phyloP scores from a whole-genome alignment of 73 alveolate genomes.

The Effrenium voratum region DNA sequence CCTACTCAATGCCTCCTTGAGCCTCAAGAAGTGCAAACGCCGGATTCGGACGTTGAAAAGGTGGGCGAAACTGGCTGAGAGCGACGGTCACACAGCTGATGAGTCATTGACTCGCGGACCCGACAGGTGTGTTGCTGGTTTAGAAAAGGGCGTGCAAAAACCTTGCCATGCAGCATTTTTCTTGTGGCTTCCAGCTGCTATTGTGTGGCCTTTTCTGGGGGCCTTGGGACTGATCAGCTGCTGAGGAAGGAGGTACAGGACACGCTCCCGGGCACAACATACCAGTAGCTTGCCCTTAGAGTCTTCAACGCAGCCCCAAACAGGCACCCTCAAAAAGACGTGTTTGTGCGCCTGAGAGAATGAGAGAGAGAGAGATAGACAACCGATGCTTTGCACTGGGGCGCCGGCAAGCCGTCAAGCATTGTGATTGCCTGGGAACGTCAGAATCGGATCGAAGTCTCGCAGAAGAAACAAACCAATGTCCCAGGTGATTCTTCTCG shows the following conservation, averaged over 20 bases:
- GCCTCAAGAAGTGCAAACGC: neutral
- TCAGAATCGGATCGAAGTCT: neutral
- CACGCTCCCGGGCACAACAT: neutral
- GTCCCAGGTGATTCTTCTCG: neutral
- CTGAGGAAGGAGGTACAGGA: neutral
- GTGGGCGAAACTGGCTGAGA: too few relatives aligned
- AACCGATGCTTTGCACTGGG: neutral
- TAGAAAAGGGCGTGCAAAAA: too few relatives aligned
- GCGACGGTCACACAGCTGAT: too few relatives aligned
- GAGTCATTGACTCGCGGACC: too few relatives aligned
- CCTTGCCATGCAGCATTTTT: too few relatives aligned
- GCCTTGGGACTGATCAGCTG: neutral
- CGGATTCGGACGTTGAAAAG: too few relatives aligned
- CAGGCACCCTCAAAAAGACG: neutral
- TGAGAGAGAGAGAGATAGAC: neutral
- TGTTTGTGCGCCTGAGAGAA: neutral
- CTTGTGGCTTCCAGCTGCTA: too few relatives aligned
- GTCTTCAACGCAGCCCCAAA: too few relatives aligned
- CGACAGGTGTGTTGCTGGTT: too few relatives aligned
- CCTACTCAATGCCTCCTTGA: neutral
- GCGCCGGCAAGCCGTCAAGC: constrained; percentile 30
- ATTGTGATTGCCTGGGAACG: constrained; percentile 56
- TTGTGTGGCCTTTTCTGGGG: too few relatives aligned
- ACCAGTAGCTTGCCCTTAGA: neutral
- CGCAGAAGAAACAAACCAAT: neutral